phyloP scores from a whole-genome alignment of 176 grass and related monocot species.

The Oryza longistaminata region DNA sequence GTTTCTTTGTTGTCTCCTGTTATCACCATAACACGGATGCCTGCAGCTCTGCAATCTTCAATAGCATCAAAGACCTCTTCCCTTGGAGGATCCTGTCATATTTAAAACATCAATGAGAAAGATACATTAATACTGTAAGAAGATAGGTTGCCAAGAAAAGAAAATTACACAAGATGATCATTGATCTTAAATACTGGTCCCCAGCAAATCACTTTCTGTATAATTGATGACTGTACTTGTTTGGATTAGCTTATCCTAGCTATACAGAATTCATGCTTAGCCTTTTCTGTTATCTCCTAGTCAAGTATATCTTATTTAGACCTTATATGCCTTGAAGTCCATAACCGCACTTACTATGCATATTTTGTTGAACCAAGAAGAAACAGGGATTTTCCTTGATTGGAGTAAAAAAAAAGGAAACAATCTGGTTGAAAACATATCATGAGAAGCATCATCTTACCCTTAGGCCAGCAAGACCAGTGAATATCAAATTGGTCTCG shows the following conservation, averaged over 20 bases:
- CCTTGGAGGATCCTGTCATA: slow-evolving; percentile 88
- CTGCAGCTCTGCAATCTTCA: slow-evolving; percentile 95
- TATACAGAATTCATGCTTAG: neutral
- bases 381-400: neutral
- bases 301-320: neutral
- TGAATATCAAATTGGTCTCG: slow-evolving; percentile 78
- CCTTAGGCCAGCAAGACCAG: slow-evolving; percentile 81
- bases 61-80: slow-evolving; percentile 90
- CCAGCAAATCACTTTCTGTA: neutral
- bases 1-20: slow-evolving; percentile 99
- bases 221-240: neutral
- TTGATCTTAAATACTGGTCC: neutral
- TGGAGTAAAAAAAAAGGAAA: neutral
- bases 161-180: neutral
- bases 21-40: slow-evolving; percentile 97
- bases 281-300: neutral
- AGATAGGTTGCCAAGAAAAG: neutral
- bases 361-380: neutral
- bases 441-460: slow-evolving; percentile 39
- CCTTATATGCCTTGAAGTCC: neutral
- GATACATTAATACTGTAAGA: neutral
- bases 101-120: slow-evolving; percentile 32
- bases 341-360: neutral
- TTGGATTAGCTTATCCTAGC: neutral
- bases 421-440: neutral